Base-by-base conservation (phyloP, 1,139 yeast species). In the Eremothecium cymbalariae region DNA sequence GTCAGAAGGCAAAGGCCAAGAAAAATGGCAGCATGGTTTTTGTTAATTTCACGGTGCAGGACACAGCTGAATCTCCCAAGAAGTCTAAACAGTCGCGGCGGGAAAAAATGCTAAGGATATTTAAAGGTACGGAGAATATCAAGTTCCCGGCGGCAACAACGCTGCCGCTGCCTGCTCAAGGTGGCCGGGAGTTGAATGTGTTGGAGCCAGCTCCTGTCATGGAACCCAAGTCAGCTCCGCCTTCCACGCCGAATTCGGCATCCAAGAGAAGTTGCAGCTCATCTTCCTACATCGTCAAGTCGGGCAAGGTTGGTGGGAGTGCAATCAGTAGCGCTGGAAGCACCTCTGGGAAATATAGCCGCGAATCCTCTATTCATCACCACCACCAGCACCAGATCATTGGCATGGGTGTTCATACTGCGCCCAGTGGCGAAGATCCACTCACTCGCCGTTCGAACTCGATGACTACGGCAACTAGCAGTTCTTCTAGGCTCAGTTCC, bases 11-110 rank as follows among this genome's bases (percentile, higher is more conserved):
- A 25, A 45, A 42, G 33, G 25, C 39, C 3, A 47, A 43, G 31
- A 50, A 46, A 31, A 31, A 35, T 14, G 51, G 51, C 11, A 51
- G 47, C 27, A 53, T 55, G 57, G 57, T 54, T 4, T 55, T 55
- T 36, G 60, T 55, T 6, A 55, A 55, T 38, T 55, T 53, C 33
- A 53, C 58, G 14, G 59, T 55, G 8, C 57, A 53, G 29, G 58
- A 54, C 23, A 42, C 42, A 8, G 34, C 35, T 6, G 34, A 34
- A 13, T 36, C 36, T 18, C 33, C 36, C 12, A 46, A 45, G 38
- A 47, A 47, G 37, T 51, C 45, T 34, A 52, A 53, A 33, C 47
- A 50, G 6, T 42, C 55, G 9, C 51, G 48, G 28, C 49, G 51
- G 9, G 38, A 34, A 32, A 43, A 51, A 24, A 52, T 54, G 55